Evolutionary conservation across 2,329 filamentous ascomycete species (phyloP).

Genomic region (Pseudogymnoascus sp.): DNA sequence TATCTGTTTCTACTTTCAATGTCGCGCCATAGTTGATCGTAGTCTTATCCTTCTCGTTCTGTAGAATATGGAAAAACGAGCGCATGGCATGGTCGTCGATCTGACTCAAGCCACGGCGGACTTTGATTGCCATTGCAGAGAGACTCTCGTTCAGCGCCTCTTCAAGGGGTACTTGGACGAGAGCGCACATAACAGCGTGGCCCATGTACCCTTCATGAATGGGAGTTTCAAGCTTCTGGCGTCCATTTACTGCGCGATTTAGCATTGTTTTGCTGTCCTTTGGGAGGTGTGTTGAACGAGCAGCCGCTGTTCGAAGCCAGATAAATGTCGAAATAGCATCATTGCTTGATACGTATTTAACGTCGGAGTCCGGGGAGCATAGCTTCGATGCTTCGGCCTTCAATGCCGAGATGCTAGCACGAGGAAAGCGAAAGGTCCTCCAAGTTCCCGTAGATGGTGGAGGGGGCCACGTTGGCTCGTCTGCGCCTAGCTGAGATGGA

Average conservation of each 20-base stretch:
- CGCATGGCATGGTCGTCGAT: slow-evolving; percentile 1
- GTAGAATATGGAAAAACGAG: neutral
- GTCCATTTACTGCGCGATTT: neutral
- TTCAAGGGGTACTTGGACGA: neutral
- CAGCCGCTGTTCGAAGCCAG: neutral
- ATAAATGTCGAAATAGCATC: slow-evolving; percentile 1
- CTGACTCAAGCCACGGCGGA: neutral
- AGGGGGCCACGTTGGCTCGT: neutral
- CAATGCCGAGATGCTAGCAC: neutral
- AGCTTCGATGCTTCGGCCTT: neutral
- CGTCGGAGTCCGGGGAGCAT: neutral
- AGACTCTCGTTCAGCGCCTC: neutral
- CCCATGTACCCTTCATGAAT: slow-evolving; percentile 3
- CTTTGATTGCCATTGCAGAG: neutral
- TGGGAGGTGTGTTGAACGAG: neutral
- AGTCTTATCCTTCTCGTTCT: neutral
- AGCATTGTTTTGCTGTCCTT: neutral
- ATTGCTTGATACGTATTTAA: slow-evolving; percentile 2
- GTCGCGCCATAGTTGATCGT: slow-evolving; percentile 1
- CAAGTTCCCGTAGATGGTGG: neutral
- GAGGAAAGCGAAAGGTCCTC: neutral
- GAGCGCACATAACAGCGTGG: neutral
- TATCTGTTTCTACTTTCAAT: neutral
- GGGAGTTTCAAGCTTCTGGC: neutral
- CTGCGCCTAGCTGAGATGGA: neutral